Evolutionary conservation across 129 eudicot genomes (phyloP).

Genomic region (Helichrysum umbraculigerum): DNA sequence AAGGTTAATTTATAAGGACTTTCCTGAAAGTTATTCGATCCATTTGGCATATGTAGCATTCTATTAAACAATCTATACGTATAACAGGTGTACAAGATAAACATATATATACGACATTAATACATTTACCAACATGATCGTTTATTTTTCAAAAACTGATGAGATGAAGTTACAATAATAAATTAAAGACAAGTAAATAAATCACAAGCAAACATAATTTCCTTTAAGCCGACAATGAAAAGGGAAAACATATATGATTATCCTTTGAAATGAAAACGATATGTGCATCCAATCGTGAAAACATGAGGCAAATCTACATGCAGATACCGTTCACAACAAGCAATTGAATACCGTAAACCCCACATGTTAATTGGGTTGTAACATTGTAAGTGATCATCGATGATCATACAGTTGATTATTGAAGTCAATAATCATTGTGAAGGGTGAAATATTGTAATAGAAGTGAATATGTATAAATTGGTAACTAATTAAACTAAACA

Average conservation of each 20-base stretch:
- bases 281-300: constrained; percentile 25
- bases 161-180: neutral
- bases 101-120: neutral
- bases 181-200: neutral
- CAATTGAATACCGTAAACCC: constrained; percentile 27
- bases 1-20: too few relatives aligned
- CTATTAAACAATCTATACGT: neutral
- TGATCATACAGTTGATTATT: constrained; percentile 2
- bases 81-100: neutral
- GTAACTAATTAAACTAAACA: too few relatives aligned
- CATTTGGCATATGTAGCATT: neutral
- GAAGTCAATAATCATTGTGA: constrained; percentile 22
- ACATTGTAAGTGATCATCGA: constrained; percentile 15
- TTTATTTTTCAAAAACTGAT: neutral
- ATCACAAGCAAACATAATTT: constrained; percentile 1
- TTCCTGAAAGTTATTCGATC: neutral
- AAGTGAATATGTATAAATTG: too few relatives aligned
- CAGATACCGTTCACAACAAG: constrained; percentile 28
- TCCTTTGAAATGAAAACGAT: neutral
- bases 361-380: constrained; percentile 14
- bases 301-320: constrained; percentile 32
- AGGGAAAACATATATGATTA: neutral
- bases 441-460: neutral
- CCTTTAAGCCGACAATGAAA: neutral
- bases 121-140: neutral